Base-by-base conservation (phyloP, 164 flowering plant species). In the Paratinospora sagittata region DNA sequence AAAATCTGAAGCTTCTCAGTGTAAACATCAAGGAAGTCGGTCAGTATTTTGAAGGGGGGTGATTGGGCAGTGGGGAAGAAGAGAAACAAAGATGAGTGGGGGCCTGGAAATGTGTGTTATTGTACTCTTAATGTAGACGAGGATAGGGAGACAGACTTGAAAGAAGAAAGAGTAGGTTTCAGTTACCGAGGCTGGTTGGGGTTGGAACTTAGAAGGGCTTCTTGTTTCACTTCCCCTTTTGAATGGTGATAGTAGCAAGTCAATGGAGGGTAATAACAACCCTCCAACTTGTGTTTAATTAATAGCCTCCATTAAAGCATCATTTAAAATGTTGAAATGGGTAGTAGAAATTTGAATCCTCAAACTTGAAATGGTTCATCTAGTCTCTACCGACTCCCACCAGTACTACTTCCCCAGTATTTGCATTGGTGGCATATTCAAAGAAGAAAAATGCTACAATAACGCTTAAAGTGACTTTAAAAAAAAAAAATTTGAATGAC, bases 31-130 rank as follows among this genome's bases (percentile, higher is more conserved):
- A 70, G 27, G 41, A 34, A 72, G 75, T 67, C 65, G 27, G 69
- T 63, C 11, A 33, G 36, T 65, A 17, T 58, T 34, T 21, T 21
- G 26, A 21, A 19, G 19, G n/a, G n/a, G n/a, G n/a, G n/a, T n/a
- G n/a, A n/a, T n/a, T n/a, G n/a, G n/a, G n/a, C n/a, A n/a, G n/a
- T n/a, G n/a, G n/a, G n/a, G n/a, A 43, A 33, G 63, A 19, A 12
- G 41, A 24, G 9, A 37, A 19, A 62, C 23, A 34, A 9, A 23
- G 23, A 39, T 62, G 63, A 27, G 57, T 62, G 23, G 23, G 43
- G 14, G 63, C 27, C 9, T 68, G 39, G 72, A 30, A 58, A 69
- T 64, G 34, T 67, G 74, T 77, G 69, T 62, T 12, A 4, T 68
- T 67, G 13, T 63, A n/a, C 24, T 47, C 55, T 47, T 26, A 63